These are phyloP conservation scores for Colletotrichum incanum DNA, from an alignment of 2,329 filamentous ascomycete genomes.

Conservation along the genomic window DNA sequence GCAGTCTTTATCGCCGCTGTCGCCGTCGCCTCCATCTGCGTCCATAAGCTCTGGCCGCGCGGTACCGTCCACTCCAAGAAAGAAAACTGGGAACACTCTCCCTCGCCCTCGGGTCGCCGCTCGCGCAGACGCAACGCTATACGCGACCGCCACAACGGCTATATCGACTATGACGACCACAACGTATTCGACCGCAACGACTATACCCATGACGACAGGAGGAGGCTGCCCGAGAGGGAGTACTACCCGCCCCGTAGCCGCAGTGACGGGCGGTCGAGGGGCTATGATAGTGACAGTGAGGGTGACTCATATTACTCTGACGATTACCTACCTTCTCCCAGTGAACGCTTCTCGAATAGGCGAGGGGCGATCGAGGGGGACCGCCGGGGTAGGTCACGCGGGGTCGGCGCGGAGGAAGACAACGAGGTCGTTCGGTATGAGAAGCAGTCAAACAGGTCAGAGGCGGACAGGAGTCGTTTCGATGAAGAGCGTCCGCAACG, in stretches of 20 bases:
- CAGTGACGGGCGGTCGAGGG: slow-evolving; percentile 36
- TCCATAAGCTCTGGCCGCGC: slow-evolving; percentile 56
- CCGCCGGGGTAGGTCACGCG: background rate
- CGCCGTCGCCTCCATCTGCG: slow-evolving; percentile 53
- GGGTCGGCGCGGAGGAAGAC: background rate
- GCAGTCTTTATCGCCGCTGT: slow-evolving; percentile 54
- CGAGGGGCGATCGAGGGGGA: slow-evolving; percentile 37
- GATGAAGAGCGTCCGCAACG: slow-evolving; percentile 20
- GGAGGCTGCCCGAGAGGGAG: slow-evolving; percentile 13
- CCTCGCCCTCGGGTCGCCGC: slow-evolving; percentile 21
- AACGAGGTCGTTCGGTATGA: slow-evolving; percentile 37
- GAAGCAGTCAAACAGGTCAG: slow-evolving; percentile 28
- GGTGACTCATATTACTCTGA: slow-evolving; percentile 33
- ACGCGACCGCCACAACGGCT: slow-evolving; percentile 33
- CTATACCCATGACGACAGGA: slow-evolving; percentile 21
- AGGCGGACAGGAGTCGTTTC: slow-evolving; percentile 14
- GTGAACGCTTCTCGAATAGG: slow-evolving; percentile 37
- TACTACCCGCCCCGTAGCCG: slow-evolving; percentile 19
- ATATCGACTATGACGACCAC: slow-evolving; percentile 32
- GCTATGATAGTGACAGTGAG: slow-evolving; percentile 40
- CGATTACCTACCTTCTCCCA: slow-evolving; percentile 28
- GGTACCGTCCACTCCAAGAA: slow-evolving; percentile 49
- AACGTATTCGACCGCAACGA: slow-evolving; percentile 20
- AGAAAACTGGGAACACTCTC: slow-evolving; percentile 49
- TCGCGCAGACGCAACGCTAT: slow-evolving; percentile 26